Evolutionary conservation across 2,329 filamentous ascomycete species (phyloP).

Genomic region (Pseudocercospora eumusae): DNA sequence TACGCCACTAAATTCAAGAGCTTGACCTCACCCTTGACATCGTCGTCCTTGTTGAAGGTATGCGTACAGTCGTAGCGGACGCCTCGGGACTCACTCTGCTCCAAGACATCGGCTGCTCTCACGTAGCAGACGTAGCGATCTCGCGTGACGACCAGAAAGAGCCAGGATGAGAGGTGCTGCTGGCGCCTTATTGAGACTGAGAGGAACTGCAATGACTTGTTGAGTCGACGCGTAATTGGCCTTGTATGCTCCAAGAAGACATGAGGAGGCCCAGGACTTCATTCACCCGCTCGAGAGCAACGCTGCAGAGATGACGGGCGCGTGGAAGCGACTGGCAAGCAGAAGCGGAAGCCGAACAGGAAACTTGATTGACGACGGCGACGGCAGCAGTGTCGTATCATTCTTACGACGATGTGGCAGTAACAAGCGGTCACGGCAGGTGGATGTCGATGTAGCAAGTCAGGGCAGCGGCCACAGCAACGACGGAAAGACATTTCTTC

Average conservation of each 20-base stretch:
- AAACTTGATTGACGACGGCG: too few relatives aligned
- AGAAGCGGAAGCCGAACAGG: too few relatives aligned
- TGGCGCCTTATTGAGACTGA: too few relatives aligned
- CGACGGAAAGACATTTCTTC: neutral
- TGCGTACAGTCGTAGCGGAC: neutral
- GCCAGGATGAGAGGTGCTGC: neutral
- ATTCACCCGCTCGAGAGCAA: too few relatives aligned
- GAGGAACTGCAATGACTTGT: too few relatives aligned
- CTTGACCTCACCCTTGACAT: neutral
- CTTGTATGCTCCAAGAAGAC: too few relatives aligned
- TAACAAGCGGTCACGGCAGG: neutral
- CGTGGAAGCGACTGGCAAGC: too few relatives aligned
- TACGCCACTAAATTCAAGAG: neutral
- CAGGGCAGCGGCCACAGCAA: neutral
- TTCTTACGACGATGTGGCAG: neutral
- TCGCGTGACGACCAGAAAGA: neutral
- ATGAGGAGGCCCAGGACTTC: too few relatives aligned
- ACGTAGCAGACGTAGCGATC: neutral
- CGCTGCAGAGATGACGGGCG: too few relatives aligned
- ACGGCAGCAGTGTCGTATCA: too few relatives aligned
- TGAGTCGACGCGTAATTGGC: too few relatives aligned
- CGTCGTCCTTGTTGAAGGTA: neutral
- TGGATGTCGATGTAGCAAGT: neutral
- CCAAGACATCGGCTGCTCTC: neutral
- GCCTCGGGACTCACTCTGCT: neutral